Conservation (phyloP, 2,329 filamentous ascomycete species). For the Neobulgaria alba region DNA sequence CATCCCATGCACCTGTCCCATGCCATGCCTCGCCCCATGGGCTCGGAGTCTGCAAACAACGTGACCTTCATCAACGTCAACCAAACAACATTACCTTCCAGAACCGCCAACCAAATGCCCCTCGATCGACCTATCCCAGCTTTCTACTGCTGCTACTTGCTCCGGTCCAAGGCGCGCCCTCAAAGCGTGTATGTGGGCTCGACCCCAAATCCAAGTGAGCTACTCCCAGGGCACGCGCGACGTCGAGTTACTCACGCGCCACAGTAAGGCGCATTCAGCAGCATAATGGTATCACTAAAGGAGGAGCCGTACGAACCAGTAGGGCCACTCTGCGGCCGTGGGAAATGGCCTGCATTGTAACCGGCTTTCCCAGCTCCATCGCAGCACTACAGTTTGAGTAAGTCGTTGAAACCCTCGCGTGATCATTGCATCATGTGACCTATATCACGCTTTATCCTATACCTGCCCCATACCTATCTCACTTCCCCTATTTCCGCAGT, state of each 20-base stretch:
- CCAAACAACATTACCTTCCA: too few species aligned
- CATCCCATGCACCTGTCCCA: not conserved
- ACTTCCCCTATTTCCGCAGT: too few species aligned
- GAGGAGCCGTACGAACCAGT: constrained; percentile 73
- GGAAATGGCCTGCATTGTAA: constrained; percentile 82
- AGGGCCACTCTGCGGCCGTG: constrained; percentile 65
- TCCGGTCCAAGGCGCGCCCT: constrained; percentile 70
- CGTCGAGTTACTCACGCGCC: constrained; percentile 8
- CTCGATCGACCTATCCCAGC: constrained; percentile 58
- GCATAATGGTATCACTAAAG: constrained; percentile 78
- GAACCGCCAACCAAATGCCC: constrained; percentile 25
- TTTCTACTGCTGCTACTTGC: constrained; percentile 87
- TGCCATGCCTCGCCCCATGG: too few species aligned
- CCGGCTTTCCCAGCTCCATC: constrained; percentile 79
- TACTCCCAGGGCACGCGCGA: not conserved
- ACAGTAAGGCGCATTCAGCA: constrained; percentile 68
- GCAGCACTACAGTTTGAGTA: constrained; percentile 93
- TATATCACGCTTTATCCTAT: too few species aligned
- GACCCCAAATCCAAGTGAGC: constrained; percentile 64
- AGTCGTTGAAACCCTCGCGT: constrained; percentile 23
- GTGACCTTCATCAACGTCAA: too few species aligned
- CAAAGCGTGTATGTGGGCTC: constrained; percentile 78
- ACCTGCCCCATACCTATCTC: too few species aligned
- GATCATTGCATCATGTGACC: not conserved
- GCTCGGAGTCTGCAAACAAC: not conserved